A percentile compares a stretch with the other conserved stretches of the same genome.
Evolutionary conservation across 805 yeast genomes (phyloP).

Genomic region (Yueomyces sinensis): DNA sequence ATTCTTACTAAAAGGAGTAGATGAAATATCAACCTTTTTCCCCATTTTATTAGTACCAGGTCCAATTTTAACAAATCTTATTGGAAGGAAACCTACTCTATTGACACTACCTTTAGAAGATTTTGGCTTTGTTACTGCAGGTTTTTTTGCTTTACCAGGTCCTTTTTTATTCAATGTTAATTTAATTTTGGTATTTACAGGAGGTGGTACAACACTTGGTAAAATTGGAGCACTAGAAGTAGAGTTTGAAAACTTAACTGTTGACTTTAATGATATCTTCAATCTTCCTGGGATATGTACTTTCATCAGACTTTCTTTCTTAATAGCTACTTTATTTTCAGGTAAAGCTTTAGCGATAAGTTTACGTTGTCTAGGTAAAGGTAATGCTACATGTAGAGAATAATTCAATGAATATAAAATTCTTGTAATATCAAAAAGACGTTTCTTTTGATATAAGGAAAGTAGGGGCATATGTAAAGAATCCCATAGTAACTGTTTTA

Average conservation of each 20-base stretch:
- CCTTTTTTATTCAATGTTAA: conserved; percentile 1
- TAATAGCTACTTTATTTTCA: conserved; percentile 42
- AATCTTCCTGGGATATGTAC: conserved; percentile 15
- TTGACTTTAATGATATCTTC: conserved; percentile 6
- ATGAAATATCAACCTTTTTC: conserved; percentile 29
- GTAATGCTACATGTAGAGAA: conserved; percentile 45
- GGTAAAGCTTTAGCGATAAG: conserved; percentile 47
- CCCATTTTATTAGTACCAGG: conserved; percentile 11
- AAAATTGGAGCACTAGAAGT: not conserved
- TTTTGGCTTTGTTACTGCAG: conserved; percentile 1
- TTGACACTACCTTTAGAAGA: conserved; percentile 8
- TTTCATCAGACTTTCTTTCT: conserved; percentile 33
- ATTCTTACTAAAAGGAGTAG: conserved; percentile 27
- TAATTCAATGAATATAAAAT: conserved; percentile 53
- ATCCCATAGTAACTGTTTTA: conserved; percentile 54
- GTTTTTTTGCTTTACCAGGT: not conserved
- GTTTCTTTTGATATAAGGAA: conserved; percentile 45
- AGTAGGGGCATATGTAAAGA: conserved; percentile 48
- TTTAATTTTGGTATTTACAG: not conserved
- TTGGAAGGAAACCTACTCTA: conserved; percentile 20
- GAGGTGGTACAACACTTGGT: not conserved
- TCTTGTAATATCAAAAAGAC: conserved; percentile 49
- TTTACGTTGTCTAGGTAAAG: conserved; percentile 55
- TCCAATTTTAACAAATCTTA: conserved; percentile 31
- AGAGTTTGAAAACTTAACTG: not conserved